phyloP scores from a whole-genome alignment of 2,329 filamentous ascomycete species.

The Stachybotrys chartarum region DNA sequence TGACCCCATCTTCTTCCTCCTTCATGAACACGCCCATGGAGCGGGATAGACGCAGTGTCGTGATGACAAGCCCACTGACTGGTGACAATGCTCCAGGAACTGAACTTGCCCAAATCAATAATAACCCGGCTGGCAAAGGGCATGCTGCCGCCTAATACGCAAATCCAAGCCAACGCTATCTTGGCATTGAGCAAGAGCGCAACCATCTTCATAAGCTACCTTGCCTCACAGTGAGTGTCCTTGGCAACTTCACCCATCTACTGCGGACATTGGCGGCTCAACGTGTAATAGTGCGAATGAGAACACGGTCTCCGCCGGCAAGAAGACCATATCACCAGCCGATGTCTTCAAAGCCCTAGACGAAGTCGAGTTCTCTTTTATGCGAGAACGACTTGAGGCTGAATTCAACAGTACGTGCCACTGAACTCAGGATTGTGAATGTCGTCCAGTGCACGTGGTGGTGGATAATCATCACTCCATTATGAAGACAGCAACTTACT shows the following conservation, averaged over 20 bases:
- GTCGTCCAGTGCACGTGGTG: no score
- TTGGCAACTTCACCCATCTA: background rate
- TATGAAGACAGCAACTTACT: no score
- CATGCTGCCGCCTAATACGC: constrained; percentile 71
- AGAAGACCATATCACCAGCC: constrained; percentile 70
- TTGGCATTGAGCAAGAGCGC: constrained; percentile 74
- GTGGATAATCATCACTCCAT: no score
- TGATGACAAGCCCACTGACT: background rate
- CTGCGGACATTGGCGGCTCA: background rate
- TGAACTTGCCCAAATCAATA: constrained; percentile 73
- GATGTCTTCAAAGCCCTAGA: constrained; percentile 73
- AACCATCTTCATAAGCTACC: constrained; percentile 76
- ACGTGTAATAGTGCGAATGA: constrained; percentile 56
- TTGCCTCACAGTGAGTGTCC: constrained; percentile 61
- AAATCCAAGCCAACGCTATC: constrained; percentile 77
- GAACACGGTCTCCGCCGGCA: constrained; percentile 55
- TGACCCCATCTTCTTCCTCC: background rate
- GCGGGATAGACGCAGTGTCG: background rate
- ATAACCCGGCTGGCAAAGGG: constrained; percentile 74
- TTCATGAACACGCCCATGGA: background rate
- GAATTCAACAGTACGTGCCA: constrained; percentile 62
- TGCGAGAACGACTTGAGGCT: constrained; percentile 60
- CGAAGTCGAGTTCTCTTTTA: constrained; percentile 71
- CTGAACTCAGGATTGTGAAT: background rate
- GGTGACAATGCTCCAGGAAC: constrained; percentile 44